phyloP scores from a whole-genome alignment of 192 early-diverging fungal species.

The Phycomyces nitens region DNA sequence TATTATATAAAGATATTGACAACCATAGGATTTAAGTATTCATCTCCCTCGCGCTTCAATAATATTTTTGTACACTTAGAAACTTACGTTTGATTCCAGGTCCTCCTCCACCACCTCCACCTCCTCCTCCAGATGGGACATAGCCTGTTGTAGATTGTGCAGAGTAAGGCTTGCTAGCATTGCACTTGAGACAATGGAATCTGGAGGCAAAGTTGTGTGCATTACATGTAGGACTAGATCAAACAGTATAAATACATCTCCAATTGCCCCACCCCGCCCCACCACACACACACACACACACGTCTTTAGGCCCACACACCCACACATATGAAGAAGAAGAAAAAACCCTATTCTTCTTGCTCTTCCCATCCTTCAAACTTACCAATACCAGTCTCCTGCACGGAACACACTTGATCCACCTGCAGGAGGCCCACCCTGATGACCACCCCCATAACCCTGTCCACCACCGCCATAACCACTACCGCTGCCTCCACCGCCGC shows the following conservation, averaged over 20 bases:
- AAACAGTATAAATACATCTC: neutral
- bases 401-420: slow-evolving; percentile 22
- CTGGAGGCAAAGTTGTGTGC: slow-evolving; percentile 69
- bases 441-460: slow-evolving; percentile 14
- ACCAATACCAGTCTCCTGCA: slow-evolving; percentile 65
- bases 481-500: slow-evolving; percentile 19
- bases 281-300: no score
- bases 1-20: no score
- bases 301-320: neutral
- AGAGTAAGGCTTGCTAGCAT: slow-evolving; percentile 41
- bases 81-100: neutral
- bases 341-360: neutral
- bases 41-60: no score
- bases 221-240: slow-evolving; percentile 46
- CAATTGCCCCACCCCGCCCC: no score
- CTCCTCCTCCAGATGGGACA: neutral
- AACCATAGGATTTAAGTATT: no score
- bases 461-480: slow-evolving; percentile 25
- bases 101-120: neutral
- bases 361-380: slow-evolving; percentile 6
- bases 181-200: slow-evolving; percentile 58
- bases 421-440: slow-evolving; percentile 28
- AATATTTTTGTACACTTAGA: no score
- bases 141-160: slow-evolving; percentile 8
- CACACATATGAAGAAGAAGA: neutral